These are phyloP conservation scores for Aquanectria penicillioides DNA, from an alignment of 2,329 filamentous ascomycete genomes.

Conservation along the genomic window DNA sequence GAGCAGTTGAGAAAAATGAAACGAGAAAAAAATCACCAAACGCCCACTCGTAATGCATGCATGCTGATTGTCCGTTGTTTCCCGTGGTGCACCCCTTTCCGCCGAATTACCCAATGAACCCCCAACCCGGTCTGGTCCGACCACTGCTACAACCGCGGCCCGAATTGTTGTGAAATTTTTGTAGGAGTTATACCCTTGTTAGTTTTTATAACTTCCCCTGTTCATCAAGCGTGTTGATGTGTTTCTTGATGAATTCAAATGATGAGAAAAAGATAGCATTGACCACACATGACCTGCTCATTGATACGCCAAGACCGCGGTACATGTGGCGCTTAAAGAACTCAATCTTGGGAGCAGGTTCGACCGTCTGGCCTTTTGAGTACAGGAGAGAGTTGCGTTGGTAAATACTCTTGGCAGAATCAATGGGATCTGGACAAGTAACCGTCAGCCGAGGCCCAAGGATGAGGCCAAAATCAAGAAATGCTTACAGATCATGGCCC, in stretches of 20 bases:
- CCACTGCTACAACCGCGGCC: background rate
- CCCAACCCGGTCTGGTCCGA: conserved; percentile 14
- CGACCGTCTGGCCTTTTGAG: conserved; percentile 70
- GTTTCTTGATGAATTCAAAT: conserved; percentile 84
- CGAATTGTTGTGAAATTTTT: conserved; percentile 21
- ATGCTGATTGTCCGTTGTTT: conserved; percentile 29
- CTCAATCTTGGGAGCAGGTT: conserved; percentile 76
- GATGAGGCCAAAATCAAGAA: background rate
- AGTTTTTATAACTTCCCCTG: conserved; percentile 30
- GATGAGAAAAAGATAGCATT: conserved; percentile 92
- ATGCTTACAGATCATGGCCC: conserved; percentile 77
- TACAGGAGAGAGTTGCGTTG: conserved; percentile 82
- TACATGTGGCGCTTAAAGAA: conserved; percentile 85
- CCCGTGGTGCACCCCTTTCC: conserved; percentile 16
- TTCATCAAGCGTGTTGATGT: conserved; percentile 66
- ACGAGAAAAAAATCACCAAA: conserved; percentile 26
- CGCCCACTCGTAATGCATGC: conserved; percentile 41
- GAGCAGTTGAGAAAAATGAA: conserved; percentile 10
- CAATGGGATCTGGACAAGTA: conserved; percentile 67
- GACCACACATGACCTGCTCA: conserved; percentile 82
- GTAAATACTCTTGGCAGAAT: conserved; percentile 87
- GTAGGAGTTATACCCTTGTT: background rate
- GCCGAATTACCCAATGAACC: conserved; percentile 21
- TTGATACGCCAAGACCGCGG: conserved; percentile 83
- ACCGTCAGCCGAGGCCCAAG: conserved; percentile 14